phyloP scores from a whole-genome alignment of 176 grass and related monocot species.

The Triticum turgidum region DNA sequence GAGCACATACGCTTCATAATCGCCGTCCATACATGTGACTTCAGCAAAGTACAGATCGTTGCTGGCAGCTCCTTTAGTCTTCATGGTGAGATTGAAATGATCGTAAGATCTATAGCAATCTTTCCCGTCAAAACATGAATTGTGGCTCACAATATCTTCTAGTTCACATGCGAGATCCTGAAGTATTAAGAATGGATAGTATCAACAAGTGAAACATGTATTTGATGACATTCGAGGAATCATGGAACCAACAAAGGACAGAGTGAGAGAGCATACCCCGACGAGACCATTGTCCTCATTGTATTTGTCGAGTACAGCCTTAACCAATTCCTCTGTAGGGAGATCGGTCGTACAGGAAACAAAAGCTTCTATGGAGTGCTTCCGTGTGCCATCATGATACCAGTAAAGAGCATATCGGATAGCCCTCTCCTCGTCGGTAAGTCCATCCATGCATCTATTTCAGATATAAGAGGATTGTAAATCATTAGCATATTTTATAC shows the following conservation, averaged over 20 bases:
- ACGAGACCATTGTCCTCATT: not conserved
- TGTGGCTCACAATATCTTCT: not conserved
- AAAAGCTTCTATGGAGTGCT: not conserved
- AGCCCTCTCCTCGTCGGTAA: not conserved
- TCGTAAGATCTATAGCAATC: not conserved
- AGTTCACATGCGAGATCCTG: not conserved
- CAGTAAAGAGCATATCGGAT: not conserved
- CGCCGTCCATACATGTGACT: not conserved
- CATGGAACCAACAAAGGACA: not conserved
- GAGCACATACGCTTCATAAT: not conserved
- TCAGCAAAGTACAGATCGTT: not conserved
- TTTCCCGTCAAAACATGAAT: not conserved
- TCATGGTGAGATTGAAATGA: not conserved
- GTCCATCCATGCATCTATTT: not conserved
- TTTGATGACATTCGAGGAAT: not conserved
- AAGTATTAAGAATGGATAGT: not conserved
- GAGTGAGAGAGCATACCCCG: not conserved
- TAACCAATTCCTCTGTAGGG: not conserved
- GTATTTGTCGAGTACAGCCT: not conserved
- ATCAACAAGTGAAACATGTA: not conserved
- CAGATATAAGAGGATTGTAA: not conserved
- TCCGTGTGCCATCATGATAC: not conserved
- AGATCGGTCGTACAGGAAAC: not conserved
- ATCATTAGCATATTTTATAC: not conserved
- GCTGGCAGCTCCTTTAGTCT: not conserved